Evolutionary conservation across 257 asterid genomes (phyloP), one percentile per base, ranked within the genome.

Genomic region (Thymus mandschuricus): DNA sequence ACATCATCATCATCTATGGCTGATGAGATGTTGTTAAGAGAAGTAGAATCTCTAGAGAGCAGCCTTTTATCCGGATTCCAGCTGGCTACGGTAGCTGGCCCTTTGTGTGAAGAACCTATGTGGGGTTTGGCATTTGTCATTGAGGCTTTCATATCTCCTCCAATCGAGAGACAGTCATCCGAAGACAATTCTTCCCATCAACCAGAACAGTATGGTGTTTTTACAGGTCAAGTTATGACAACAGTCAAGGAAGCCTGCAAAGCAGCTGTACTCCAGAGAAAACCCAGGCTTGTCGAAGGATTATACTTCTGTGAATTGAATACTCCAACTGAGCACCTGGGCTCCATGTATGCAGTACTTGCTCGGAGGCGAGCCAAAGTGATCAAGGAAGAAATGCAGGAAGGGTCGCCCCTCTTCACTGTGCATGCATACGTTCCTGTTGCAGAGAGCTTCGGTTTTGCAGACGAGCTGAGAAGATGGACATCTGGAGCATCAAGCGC

Each of bases 361-460:
- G 74, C 93, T 62, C 80, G 97, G 56, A 85, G 96, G 66, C 87
- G 98, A 10, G 98, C 97, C 27, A 79, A 85, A 46, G 92, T 91
- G 3, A 79, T 93, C 21, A 93, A 93, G 81, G 97, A 93, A 75
- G 98, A 93, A 85, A 93, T 93, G 98, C 97, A 89, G 62, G 98
- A 93, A 81, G 94, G 97, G 8, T 93, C 98, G 3, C 74, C 97
- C 2, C 67, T 93, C 76, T 93, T 93, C 72, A 86, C 88, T 27
- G 98, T 93, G 51, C 92, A 89, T 28, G 94, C 98, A 0, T 93
- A 93, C 59, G 88, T 93, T 41, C 98, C 98, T 15, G 96, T 93
- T 69, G 80, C 96, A 57, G 97, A 93, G 77, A 91, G 98, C 81
- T 87, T 91, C 66, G 98, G 98, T 15, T 93, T 93, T 71, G 87